phyloP scores from a whole-genome alignment of 2,329 filamentous ascomycete genomes.

The Sordariomycetes sp. region DNA sequence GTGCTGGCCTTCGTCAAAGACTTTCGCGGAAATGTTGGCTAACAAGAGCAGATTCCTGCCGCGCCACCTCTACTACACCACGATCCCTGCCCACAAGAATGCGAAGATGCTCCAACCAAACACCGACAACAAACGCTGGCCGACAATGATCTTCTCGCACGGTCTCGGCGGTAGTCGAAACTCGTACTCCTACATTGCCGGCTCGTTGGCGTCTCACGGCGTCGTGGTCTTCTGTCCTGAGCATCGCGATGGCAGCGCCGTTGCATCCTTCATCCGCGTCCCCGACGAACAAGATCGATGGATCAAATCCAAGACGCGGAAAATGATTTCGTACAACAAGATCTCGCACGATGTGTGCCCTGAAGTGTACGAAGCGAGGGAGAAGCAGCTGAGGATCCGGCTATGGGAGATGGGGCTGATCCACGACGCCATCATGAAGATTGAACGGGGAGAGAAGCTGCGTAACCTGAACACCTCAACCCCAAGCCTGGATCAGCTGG shows the following conservation, averaged over 20 bases:
- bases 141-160: slow-evolving; percentile 79
- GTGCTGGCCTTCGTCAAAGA: slow-evolving; percentile 15
- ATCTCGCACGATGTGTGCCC: slow-evolving; percentile 54
- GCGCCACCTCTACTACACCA: slow-evolving; percentile 62
- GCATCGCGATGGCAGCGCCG: slow-evolving; percentile 73
- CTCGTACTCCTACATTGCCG: slow-evolving; percentile 74
- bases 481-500: slow-evolving; percentile 47
- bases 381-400: slow-evolving; percentile 65
- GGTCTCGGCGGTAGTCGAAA: slow-evolving; percentile 75
- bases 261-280: slow-evolving; percentile 62
- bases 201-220: slow-evolving; percentile 72
- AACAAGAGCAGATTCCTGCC: slow-evolving; percentile 51
- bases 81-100: slow-evolving; percentile 65
- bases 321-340: slow-evolving; percentile 36
- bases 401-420: slow-evolving; percentile 70
- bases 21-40: too few species aligned
- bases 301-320: slow-evolving; percentile 14
- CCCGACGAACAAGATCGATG: slow-evolving; percentile 34
- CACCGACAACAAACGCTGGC: slow-evolving; percentile 52
- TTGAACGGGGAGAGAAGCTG: slow-evolving; percentile 46
- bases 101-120: slow-evolving; percentile 49
- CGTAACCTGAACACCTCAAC: slow-evolving; percentile 45
- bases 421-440: slow-evolving; percentile 56
- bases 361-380: slow-evolving; percentile 57
- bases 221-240: slow-evolving; percentile 74